A percentile compares a stretch with the other conserved stretches of the same genome.
phyloP scores from a whole-genome alignment of 2,329 filamentous ascomycete genomes.

The Diaporthe longicolla region DNA sequence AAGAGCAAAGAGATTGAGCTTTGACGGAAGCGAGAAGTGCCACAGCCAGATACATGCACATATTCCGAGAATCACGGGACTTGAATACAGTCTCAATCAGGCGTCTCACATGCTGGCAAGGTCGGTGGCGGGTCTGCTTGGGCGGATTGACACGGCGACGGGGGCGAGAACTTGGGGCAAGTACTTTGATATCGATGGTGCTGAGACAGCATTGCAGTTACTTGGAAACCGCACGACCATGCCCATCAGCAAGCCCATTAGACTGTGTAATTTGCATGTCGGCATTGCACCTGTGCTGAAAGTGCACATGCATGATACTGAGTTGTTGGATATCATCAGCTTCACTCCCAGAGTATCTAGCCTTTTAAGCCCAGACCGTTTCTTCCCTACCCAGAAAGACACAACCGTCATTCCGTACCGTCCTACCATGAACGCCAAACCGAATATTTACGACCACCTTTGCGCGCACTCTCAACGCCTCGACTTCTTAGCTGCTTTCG shows the following conservation, averaged over 20 bases:
- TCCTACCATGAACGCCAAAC: slow-evolving; percentile 35
- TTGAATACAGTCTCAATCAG: no score
- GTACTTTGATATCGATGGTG: background rate
- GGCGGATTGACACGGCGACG: background rate
- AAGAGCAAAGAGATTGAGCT: no score
- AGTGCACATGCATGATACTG: background rate
- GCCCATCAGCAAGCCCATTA: no score
- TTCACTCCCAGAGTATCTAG: background rate
- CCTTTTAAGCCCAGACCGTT: background rate
- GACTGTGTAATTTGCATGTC: background rate
- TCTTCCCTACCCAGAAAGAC: background rate
- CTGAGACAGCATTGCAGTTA: no score
- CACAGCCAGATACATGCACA: no score
- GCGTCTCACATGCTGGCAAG: background rate
- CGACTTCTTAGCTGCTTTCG: slow-evolving; percentile 43
- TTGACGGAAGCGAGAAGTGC: no score
- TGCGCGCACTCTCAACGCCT: slow-evolving; percentile 40
- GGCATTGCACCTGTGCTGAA: background rate
- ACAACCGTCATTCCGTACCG: background rate
- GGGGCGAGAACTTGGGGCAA: background rate
- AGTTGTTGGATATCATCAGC: slow-evolving; percentile 6
- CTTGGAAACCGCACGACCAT: no score
- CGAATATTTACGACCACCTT: background rate
- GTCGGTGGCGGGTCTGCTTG: background rate
- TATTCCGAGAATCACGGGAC: no score